A percentile compares a stretch with the other conserved stretches of the same genome.
Conservation (phyloP, 345 rosid genomes). For the Bruguiera gymnorhiza region DNA sequence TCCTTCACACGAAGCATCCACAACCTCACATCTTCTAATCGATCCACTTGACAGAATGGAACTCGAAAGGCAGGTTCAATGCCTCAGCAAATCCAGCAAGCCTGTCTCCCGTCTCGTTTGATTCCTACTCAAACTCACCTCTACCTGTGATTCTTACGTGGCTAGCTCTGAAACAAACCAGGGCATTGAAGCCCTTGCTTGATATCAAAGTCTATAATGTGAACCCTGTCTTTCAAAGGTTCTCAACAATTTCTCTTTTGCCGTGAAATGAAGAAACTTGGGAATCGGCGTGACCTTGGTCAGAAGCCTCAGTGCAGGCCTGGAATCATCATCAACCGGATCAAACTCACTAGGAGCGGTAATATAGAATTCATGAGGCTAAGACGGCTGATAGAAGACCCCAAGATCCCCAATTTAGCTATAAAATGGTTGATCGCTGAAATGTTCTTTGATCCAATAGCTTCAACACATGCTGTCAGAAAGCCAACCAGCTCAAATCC, state of each 20-base stretch:
- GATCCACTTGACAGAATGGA: slow-evolving; percentile 82
- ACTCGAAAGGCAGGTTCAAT: slow-evolving; percentile 79
- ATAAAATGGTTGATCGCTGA: slow-evolving; percentile 58
- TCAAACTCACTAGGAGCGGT: slow-evolving; percentile 70
- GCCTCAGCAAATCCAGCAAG: slow-evolving; percentile 76
- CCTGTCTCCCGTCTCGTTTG: slow-evolving; percentile 87
- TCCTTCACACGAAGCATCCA: slow-evolving; percentile 99
- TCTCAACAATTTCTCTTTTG: slow-evolving; percentile 81
- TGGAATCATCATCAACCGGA: slow-evolving; percentile 62
- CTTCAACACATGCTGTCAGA: slow-evolving; percentile 73
- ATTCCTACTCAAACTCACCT: slow-evolving; percentile 85
- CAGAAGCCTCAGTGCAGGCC: slow-evolving; percentile 71
- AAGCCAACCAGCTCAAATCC: slow-evolving; percentile 75
- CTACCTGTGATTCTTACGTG: slow-evolving; percentile 85
- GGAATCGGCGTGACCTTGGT: slow-evolving; percentile 89
- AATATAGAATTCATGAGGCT: too few species aligned
- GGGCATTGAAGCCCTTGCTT: slow-evolving; percentile 99
- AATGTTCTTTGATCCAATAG: slow-evolving; percentile 67
- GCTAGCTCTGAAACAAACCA: slow-evolving; percentile 82
- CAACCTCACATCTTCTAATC: slow-evolving; percentile 90
- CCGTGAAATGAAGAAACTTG: slow-evolving; percentile 82
- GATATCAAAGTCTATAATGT: slow-evolving; percentile 90
- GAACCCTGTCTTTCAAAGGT: slow-evolving; percentile 84
- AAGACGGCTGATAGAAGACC: too few species aligned
- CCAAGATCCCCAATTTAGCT: slow-evolving; percentile 68